Conservation (phyloP, 1,139 yeast species). For the Taphrina wiesneri region DNA sequence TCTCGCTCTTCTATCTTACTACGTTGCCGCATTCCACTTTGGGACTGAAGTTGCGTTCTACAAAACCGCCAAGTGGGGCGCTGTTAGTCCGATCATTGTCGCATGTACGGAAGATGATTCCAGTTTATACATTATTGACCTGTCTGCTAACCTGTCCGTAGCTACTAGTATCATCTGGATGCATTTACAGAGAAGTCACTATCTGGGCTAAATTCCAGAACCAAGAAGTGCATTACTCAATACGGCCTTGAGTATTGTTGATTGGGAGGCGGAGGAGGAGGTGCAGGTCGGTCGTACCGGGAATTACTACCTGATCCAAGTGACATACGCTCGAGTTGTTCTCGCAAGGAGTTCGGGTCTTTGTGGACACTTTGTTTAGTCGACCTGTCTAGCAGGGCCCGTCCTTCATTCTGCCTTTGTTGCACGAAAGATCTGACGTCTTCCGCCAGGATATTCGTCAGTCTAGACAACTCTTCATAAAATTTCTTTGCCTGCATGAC, state of each 20-base stretch:
- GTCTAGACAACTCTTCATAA: constrained; percentile 55
- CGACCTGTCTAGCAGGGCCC: neutral
- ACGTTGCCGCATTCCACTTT: constrained; percentile 83
- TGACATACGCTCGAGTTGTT: constrained; percentile 16
- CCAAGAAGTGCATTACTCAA: neutral
- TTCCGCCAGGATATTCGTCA: neutral
- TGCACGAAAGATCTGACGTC: constrained; percentile 1
- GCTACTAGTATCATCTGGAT: constrained; percentile 33
- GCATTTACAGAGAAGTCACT: constrained; percentile 12
- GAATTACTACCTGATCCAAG: neutral
- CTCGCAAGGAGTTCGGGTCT: neutral
- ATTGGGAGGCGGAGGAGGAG: constrained; percentile 9
- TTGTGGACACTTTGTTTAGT: neutral
- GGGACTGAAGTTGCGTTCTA: constrained; percentile 77
- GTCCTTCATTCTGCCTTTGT: constrained; percentile 24
- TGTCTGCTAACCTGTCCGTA: neutral
- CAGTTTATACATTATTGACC: neutral
- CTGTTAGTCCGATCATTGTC: constrained; percentile 78
- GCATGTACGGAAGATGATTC: constrained; percentile 44
- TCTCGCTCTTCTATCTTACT: constrained; percentile 72
- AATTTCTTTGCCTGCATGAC: constrained; percentile 62
- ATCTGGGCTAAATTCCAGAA: neutral
- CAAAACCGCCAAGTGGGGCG: constrained; percentile 78
- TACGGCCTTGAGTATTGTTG: neutral
- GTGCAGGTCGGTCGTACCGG: constrained; percentile 7